These are phyloP conservation scores for Phalaenopsis hybrid DNA, from an alignment of 116 monocot genomes.

Conservation along the genomic window DNA sequence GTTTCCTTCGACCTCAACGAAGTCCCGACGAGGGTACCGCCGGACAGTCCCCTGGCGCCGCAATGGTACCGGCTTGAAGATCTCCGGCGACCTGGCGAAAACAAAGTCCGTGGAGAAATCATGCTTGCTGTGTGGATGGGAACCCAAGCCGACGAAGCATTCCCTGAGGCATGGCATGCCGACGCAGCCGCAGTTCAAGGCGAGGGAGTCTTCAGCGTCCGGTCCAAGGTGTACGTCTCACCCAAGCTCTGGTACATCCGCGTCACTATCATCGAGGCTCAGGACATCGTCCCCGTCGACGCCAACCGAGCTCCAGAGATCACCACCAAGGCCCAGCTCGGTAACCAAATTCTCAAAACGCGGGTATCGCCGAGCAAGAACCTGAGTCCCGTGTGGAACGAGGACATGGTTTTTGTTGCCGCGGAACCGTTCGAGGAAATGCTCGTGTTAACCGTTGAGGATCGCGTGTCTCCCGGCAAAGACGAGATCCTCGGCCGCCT, in stretches of 20 bases:
- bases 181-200: constrained; percentile 44
- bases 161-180: constrained; percentile 60
- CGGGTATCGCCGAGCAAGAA: constrained; percentile 10
- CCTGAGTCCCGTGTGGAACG: constrained; percentile 36
- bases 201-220: constrained; percentile 39
- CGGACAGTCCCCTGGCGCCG: constrained; percentile 53
- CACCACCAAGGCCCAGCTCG: constrained; percentile 14
- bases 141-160: constrained; percentile 59
- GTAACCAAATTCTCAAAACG: constrained; percentile 35
- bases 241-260: constrained; percentile 69
- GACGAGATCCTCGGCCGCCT: constrained; percentile 39
- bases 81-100: constrained; percentile 14
- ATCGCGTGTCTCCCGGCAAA: constrained; percentile 17
- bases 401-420: constrained; percentile 47
- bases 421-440: constrained; percentile 53
- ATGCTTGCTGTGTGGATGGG: constrained; percentile 69
- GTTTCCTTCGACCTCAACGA: constrained; percentile 59
- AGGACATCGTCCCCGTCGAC: constrained; percentile 41
- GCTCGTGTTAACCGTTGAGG: constrained; percentile 32
- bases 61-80: constrained; percentile 65
- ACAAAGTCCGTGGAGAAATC: constrained; percentile 43
- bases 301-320: constrained; percentile 17
- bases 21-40: constrained; percentile 49
- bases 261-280: constrained; percentile 54
- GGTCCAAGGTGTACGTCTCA: constrained; percentile 63